Evolutionary conservation across 306 rosid species (phyloP), one percentile per base, ranked within the genome.

Genomic region (Echinosophora koreensis): DNA sequence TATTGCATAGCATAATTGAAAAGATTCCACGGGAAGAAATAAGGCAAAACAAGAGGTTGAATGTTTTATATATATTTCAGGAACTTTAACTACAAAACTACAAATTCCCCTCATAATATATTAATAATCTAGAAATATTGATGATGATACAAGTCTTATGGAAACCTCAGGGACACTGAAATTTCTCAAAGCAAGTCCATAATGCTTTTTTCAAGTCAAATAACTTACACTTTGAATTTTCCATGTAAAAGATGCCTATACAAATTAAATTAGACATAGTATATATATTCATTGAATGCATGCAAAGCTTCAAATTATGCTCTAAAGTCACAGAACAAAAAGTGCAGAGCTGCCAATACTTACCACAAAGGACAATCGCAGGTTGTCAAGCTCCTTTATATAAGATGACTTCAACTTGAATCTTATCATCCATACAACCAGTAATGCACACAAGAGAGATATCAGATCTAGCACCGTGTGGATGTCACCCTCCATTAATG

Each of bases 351-450:
- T 13, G 47, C 32, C 0, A 6, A 12, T 66, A 59, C 5, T 77
- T 89, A 94, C 98, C 98, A 90, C 74, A 83, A 77, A 85, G n/a
- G 42, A 64, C 55, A 86, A 55, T 75, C 18, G 73, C 32, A 88
- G 27, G 69, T 72, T 90, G 90, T 94, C 98, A 2, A 89, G 76
- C 14, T 91, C 90, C 77, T 90, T 92, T 78, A 72, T 58, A 32
- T 94, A 92, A 1, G 95, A 77, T 13, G 90, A 87, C 76, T 90
- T 88, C 49, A 94, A 42, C 85, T 77, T 88, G 89, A 80, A 88
- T 46, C 87, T 83, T 4, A 92, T 90, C 90, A 85, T 84, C 76
- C 89, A 92, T 41, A 94, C 69, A 11, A 92, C 88, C 84, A 93
- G 66, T 8, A 66, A 42, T 0, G 97, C 89, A 66, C 89, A 50